phyloP scores from a whole-genome alignment of 129 eudicot species.

The Helianthus annuus region HanXRQr2.0-SUNRISE NC_035445.2:113559005-113559504 shows the following conservation, averaged over 20 bases:
- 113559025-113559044: slow-evolving; percentile 30
- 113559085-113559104: slow-evolving; percentile 45
- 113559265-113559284: neutral
- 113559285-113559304: neutral
- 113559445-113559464: too few species aligned
- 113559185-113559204: neutral
- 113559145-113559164: slow-evolving; percentile 8
- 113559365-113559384: neutral
- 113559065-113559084: slow-evolving; percentile 17
- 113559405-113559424: too few species aligned
- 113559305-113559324: neutral
- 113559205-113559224: slow-evolving; percentile 5
- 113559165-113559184: neutral
- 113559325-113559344: neutral
- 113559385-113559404: neutral
- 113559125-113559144: slow-evolving; percentile 20
- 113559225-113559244: neutral
- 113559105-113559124: slow-evolving; percentile 73
- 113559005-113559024: slow-evolving; percentile 21
- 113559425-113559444: too few species aligned
- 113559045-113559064: slow-evolving; percentile 34
- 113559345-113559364: neutral
- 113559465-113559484: too few species aligned
- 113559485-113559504: too few species aligned
- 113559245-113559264: neutral